Percentiles rank a stretch among this genome's conserved stretches.
Evolutionary conservation across 345 rosid species (phyloP).

Genomic region (Populus alba): DNA sequence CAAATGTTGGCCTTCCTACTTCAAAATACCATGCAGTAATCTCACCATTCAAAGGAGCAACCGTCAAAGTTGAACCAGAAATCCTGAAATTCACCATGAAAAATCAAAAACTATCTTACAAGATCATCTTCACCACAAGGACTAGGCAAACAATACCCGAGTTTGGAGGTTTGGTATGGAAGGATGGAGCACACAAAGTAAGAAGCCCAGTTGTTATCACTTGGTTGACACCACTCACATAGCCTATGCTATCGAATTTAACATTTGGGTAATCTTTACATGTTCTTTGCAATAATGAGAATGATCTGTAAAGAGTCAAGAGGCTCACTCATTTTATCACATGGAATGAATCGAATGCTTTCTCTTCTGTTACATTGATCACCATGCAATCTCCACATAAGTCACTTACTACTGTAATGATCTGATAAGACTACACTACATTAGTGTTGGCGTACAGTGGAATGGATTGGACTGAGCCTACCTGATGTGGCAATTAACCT

Average conservation of each 20-base stretch:
- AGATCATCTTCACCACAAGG: constrained; percentile 51
- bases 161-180: constrained; percentile 82
- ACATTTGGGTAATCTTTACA: not conserved
- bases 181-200: constrained; percentile 72
- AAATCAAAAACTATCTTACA: constrained; percentile 70
- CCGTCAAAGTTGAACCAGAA: constrained; percentile 51
- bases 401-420: not conserved
- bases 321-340: constrained; percentile 17
- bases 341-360: constrained; percentile 10
- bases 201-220: constrained; percentile 74
- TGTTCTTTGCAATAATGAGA: constrained; percentile 27
- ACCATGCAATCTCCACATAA: not conserved
- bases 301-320: constrained; percentile 31
- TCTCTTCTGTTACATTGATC: not conserved
- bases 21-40: constrained; percentile 58
- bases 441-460: not conserved
- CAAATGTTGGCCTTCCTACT: constrained; percentile 71
- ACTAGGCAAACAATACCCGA: constrained; percentile 53
- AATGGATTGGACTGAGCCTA: not conserved
- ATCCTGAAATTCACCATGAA: constrained; percentile 57
- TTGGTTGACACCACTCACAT: constrained; percentile 50
- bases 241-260: constrained; percentile 9
- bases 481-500: not conserved
- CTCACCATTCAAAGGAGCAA: constrained; percentile 66
- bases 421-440: no score